A percentile compares a stretch with the other conserved stretches of the same genome.
Conservation (phyloP, 2,329 filamentous ascomycete species). For the Didymella arachidicola region DNA sequence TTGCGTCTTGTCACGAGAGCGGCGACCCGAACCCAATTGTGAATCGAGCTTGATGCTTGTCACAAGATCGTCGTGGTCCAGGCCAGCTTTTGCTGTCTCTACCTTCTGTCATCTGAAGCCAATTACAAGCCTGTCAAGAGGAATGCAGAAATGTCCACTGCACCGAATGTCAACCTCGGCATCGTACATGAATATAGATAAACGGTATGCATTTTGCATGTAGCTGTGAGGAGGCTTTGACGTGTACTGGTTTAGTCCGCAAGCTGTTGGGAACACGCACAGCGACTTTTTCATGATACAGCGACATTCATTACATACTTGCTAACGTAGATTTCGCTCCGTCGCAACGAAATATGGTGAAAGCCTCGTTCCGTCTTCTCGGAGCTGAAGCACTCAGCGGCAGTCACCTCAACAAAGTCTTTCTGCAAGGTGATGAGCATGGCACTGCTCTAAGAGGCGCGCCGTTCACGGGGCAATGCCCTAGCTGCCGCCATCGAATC, state of each 20-base stretch:
- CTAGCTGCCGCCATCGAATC: slow-evolving; percentile 19
- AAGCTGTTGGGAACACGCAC: neutral
- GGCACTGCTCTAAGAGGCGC: slow-evolving; percentile 8
- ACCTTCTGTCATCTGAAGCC: slow-evolving; percentile 2
- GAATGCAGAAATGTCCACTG: neutral
- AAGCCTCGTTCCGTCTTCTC: neutral
- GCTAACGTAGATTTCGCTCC: neutral
- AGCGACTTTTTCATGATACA: neutral
- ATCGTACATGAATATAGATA: neutral
- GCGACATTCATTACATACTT: neutral
- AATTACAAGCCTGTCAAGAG: neutral
- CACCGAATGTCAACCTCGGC: neutral
- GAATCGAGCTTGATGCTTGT: neutral
- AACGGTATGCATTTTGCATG: neutral
- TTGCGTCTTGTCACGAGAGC: neutral
- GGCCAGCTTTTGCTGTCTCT: neutral
- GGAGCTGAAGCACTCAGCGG: neutral
- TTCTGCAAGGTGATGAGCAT: slow-evolving; percentile 7
- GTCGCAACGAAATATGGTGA: neutral
- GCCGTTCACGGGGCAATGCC: slow-evolving; percentile 16
- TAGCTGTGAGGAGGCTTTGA: neutral
- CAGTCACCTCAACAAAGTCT: slow-evolving; percentile 11
- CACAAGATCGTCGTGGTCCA: slow-evolving; percentile 8
- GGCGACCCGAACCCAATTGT: neutral
- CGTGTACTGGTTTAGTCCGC: neutral